Conservation (phyloP, 371 early-diverging fungal species). For the Gilbertella persicaria region DNA sequence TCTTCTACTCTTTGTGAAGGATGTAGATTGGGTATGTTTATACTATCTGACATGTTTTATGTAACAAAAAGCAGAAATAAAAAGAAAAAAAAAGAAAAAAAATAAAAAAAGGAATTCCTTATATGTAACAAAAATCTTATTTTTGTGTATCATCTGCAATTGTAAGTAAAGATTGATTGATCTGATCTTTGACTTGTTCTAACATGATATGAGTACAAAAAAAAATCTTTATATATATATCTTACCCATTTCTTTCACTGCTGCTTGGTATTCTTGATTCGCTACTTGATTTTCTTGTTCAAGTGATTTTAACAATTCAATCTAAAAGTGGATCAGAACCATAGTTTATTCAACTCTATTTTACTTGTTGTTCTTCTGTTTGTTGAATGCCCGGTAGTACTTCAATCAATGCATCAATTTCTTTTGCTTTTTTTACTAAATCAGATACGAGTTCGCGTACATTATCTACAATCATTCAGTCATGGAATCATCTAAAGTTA, state of each 20-base stretch:
- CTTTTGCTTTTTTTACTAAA: constrained; percentile 71
- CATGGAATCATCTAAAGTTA: not conserved
- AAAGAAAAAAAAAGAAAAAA: not conserved
- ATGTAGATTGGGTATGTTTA: not conserved
- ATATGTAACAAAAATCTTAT: no score
- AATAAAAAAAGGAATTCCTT: not conserved
- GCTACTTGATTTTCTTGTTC: constrained; percentile 50
- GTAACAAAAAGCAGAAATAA: not conserved
- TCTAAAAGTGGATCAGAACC: constrained; percentile 5
- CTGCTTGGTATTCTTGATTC: constrained; percentile 52
- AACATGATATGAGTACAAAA: not conserved
- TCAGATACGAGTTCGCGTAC: constrained; percentile 66
- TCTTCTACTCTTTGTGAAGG: not conserved
- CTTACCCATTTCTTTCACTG: constrained; percentile 51
- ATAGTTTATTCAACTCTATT: not conserved
- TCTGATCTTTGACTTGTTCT: constrained; percentile 37
- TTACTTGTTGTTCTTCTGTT: constrained; percentile 70
- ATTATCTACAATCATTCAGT: constrained; percentile 39
- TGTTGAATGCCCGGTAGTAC: constrained; percentile 65
- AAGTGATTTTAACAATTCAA: constrained; percentile 24
- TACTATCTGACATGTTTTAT: not conserved
- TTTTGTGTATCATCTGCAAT: constrained; percentile 47
- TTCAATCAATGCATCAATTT: constrained; percentile 71
- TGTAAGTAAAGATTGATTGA: constrained; percentile 37
- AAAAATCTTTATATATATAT: not conserved